Evolutionary conservation across 148 eudicot species (phyloP).

Genomic region (Chenopodium berlandieri): DNA sequence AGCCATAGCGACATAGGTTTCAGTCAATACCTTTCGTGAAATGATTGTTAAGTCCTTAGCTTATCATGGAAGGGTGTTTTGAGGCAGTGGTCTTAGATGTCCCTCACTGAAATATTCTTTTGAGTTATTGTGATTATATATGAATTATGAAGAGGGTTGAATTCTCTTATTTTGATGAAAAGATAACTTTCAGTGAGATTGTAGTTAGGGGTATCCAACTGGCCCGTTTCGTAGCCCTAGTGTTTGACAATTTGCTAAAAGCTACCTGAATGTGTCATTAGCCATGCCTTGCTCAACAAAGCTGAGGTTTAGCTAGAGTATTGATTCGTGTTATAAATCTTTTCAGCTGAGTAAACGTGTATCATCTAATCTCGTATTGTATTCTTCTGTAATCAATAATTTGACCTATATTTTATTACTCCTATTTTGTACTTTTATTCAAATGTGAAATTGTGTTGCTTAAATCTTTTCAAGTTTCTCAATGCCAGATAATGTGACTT

Average conservation of each 20-base stretch:
- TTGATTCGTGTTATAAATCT: no score
- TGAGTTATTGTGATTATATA: not conserved
- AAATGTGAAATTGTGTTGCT: not conserved
- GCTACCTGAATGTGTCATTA: no score
- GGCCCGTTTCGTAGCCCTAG: not conserved
- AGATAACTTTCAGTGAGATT: not conserved
- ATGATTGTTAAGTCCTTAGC: not conserved
- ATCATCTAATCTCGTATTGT: no score
- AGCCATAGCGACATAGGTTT: not conserved
- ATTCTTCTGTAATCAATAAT: no score
- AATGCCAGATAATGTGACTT: not conserved
- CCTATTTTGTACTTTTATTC: not conserved
- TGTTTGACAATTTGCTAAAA: no score
- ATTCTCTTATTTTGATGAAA: not conserved
- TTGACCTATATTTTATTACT: no score
- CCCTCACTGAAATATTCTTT: not conserved
- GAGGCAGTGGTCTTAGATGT: not conserved
- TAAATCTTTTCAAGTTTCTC: no score
- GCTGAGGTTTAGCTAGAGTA: no score
- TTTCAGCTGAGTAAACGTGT: no score
- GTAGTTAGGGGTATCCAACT: not conserved
- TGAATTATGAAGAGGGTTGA: not conserved
- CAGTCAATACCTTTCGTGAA: not conserved
- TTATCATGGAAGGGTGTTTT: not conserved
- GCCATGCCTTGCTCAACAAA: no score